Evolutionary conservation across 2,329 filamentous ascomycete species (phyloP).

Genomic region (Massarina eburnea): DNA sequence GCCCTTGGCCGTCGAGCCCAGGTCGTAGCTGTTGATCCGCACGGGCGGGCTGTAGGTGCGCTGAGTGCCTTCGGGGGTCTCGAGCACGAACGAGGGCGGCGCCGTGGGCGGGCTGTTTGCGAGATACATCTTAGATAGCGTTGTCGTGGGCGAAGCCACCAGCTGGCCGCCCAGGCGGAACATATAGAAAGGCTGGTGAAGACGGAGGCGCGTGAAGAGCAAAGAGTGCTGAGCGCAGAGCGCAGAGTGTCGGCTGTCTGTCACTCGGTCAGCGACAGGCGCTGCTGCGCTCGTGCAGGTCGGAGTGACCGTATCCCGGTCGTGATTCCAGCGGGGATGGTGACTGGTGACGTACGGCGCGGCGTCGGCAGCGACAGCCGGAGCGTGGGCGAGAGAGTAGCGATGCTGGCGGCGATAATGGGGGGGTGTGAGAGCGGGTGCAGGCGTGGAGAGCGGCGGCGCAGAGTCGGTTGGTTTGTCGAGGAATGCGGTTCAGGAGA

Average conservation of each 20-base stretch:
- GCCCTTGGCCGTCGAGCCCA: conserved; percentile 67
- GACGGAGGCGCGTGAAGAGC: conserved; percentile 8
- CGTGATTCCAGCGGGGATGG: conserved; percentile 16
- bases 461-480: conserved; percentile 1
- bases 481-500: conserved; percentile 9
- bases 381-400: conserved; percentile 1
- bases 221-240: not conserved
- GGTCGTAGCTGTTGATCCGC: conserved; percentile 27
- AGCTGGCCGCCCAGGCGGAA: conserved; percentile 33
- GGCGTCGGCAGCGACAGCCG: conserved; percentile 4
- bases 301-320: conserved; percentile 13
- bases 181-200: conserved; percentile 25
- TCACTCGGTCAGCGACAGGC: conserved; percentile 3
- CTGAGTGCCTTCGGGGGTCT: conserved; percentile 16
- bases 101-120: conserved; percentile 27
- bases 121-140: conserved; percentile 33
- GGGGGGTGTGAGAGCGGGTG: not conserved
- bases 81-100: conserved; percentile 22
- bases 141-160: conserved; percentile 32
- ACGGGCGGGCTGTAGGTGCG: conserved; percentile 24
- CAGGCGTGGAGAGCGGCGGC: conserved; percentile 2
- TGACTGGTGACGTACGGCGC: conserved; percentile 20
- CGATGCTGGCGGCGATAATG: conserved; percentile 12
- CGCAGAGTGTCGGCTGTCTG: not conserved
- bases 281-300: conserved; percentile 12